These are phyloP conservation scores for Parachaetomium inaequale DNA, from an alignment of 495 filamentous ascomycete genomes.

Conservation along the genomic window DNA sequence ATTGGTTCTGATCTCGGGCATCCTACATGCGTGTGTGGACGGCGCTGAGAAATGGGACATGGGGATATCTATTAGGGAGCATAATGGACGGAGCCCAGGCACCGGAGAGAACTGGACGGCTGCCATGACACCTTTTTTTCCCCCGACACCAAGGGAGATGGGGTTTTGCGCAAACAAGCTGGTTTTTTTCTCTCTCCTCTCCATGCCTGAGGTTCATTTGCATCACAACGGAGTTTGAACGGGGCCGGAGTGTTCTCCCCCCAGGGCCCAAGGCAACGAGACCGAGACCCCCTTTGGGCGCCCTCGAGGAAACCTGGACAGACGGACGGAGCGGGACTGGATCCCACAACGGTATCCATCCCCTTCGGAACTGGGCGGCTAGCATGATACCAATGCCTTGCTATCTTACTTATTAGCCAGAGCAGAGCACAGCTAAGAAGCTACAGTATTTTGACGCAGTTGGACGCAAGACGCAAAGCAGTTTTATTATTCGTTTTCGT, in stretches of 20 bases:
- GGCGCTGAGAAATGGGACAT: conserved; percentile 15
- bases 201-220: conserved; percentile 7
- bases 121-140: conserved; percentile 16
- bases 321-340: conserved; percentile 7
- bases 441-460: conserved; percentile 2
- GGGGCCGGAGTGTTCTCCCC: conserved; percentile 15
- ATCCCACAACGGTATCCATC: conserved; percentile 3
- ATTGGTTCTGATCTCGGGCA: conserved; percentile 15
- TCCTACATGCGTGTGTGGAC: conserved; percentile 14
- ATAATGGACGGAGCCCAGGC: conserved; percentile 27
- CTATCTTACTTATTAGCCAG: conserved; percentile 6
- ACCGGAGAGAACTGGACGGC: conserved; percentile 23
- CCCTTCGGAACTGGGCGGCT: conserved; percentile 3
- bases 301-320: background rate
- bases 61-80: conserved; percentile 17
- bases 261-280: conserved; percentile 1
- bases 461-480: background rate
- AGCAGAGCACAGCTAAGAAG: conserved; percentile 7
- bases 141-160: conserved; percentile 10
- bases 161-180: conserved; percentile 10
- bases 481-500: background rate
- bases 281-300: conserved; percentile 7
- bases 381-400: conserved; percentile 1
- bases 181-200: background rate
- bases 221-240: conserved; percentile 20